Percentiles rank a stretch among this genome's conserved stretches.
Conservation (phyloP, 495 filamentous ascomycete species). For the Neurospora tetrasperma region DNA sequence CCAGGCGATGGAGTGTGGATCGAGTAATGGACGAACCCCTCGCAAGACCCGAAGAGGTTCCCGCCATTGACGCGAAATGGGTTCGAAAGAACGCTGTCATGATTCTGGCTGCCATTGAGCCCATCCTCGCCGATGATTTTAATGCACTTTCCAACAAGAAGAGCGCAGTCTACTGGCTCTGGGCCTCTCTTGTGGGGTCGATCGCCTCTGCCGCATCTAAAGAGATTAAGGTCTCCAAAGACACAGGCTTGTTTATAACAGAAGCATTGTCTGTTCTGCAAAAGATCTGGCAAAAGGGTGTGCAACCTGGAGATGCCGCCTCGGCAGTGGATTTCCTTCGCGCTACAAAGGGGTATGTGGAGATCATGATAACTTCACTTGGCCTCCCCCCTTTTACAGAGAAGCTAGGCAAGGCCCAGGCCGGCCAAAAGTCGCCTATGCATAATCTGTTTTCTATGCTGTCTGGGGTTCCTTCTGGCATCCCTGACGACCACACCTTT, state of each 20-base stretch:
- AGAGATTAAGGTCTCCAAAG: slow-evolving; percentile 79
- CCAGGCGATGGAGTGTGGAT: slow-evolving; percentile 62
- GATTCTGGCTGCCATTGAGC: slow-evolving; percentile 55
- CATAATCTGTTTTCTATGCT: slow-evolving; percentile 41
- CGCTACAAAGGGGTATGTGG: slow-evolving; percentile 49
- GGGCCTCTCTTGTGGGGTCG: slow-evolving; percentile 57
- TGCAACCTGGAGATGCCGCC: slow-evolving; percentile 11
- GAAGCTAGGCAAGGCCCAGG: slow-evolving; percentile 39
- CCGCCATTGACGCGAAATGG: slow-evolving; percentile 76
- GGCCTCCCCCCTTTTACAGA: slow-evolving; percentile 73
- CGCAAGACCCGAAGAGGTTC: slow-evolving; percentile 61
- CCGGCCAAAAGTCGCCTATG: slow-evolving; percentile 32
- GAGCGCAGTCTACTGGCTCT: slow-evolving; percentile 46
- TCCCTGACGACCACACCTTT: slow-evolving; percentile 33
- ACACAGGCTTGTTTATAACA: slow-evolving; percentile 70
- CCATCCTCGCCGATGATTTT: slow-evolving; percentile 47
- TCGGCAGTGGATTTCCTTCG: slow-evolving; percentile 43
- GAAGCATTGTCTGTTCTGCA: slow-evolving; percentile 56
- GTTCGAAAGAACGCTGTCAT: slow-evolving; percentile 54
- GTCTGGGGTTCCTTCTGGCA: slow-evolving; percentile 29
- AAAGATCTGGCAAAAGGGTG: slow-evolving; percentile 49
- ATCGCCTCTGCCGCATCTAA: slow-evolving; percentile 71
- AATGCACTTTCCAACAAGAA: slow-evolving; percentile 38
- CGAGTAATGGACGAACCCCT: slow-evolving; percentile 48
- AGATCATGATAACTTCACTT: slow-evolving; percentile 51